Base-by-base conservation (phyloP, 345 rosid species). In the Arabidopsis suecica region DNA sequence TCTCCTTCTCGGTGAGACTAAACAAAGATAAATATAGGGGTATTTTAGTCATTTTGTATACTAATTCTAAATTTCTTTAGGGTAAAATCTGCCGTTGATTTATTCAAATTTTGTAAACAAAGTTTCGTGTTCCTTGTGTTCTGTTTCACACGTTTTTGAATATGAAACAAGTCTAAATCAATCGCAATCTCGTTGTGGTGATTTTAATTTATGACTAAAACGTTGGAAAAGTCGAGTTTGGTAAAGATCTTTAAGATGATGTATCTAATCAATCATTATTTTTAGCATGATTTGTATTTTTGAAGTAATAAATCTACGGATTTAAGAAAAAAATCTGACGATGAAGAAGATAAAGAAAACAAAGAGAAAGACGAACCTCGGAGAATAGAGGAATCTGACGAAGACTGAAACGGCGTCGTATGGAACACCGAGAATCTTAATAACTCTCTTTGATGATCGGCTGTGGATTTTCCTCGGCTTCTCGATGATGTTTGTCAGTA, bases 341-440 rank as follows among this genome's bases (percentile, higher is more conserved):
- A 30, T 30, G 1, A 18, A 34, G 13, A 45, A 45, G 7, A 37
- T 58, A 13, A 13, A 4, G 9, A 36, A 8, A 55, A 56, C 25
- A 0, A 5, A 42, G n/a, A 54, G 13, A 28, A 13, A 12, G 25
- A 32, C 82, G 18, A 62, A 93, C 98, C 98, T 85, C 45, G 84
- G 82, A 30, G 90, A 77, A 79, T 88, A 91, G 28, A 91, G 82
- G 78, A 84, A 91, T 61, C 81, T 79, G 25, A 91, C 48, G 38
- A 93, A 93, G 3, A 88, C 78, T 0, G 86, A 82, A 66, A 93
- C 98, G 64, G 98, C 97, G 55, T 80, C 86, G 82, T 86, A 80
- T 3, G 97, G 96, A 47, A 93, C 98, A 9, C 98, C 97, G 56
- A 85, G 85, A 71, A 93, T 89, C 38, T 85, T 86, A 25, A 93